Percentiles rank a stretch among this genome's conserved stretches.
These are phyloP conservation scores for Debaryomycetaceae sp. DNA, from an alignment of 1,139 yeast genomes.

Conservation along the genomic window DNA sequence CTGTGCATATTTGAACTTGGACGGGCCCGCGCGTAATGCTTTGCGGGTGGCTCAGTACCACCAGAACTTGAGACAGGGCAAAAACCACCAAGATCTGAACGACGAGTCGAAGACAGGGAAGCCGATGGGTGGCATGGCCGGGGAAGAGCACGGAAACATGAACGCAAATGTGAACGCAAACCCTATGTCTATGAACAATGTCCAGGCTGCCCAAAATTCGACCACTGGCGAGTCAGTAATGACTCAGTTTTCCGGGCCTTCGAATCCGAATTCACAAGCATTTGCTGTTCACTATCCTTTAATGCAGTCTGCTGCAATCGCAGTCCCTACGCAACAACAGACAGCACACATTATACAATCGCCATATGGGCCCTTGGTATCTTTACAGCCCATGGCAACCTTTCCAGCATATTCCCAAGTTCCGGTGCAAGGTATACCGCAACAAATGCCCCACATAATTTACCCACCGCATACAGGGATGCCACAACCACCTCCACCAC, in stretches of 20 bases:
- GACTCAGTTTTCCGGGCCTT: background rate
- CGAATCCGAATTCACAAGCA: background rate
- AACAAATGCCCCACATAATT: conserved; percentile 7
- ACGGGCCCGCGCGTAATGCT: conserved; percentile 49
- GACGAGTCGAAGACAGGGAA: conserved; percentile 11
- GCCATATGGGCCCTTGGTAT: conserved; percentile 37
- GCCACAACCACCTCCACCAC: conserved; percentile 1
- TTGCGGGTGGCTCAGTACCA: conserved; percentile 50
- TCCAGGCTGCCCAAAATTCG: background rate
- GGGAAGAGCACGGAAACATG: background rate
- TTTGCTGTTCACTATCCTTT: conserved; percentile 16
- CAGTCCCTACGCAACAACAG: conserved; percentile 12
- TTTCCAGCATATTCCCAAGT: conserved; percentile 8
- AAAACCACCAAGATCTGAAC: conserved; percentile 8
- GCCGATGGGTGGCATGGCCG: background rate
- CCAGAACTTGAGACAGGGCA: conserved; percentile 38
- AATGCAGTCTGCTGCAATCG: conserved; percentile 10
- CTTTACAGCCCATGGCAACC: conserved; percentile 24
- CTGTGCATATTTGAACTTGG: conserved; percentile 53
- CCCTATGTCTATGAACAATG: background rate
- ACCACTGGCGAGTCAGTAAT: background rate
- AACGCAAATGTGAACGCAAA: background rate
- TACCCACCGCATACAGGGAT: conserved; percentile 5
- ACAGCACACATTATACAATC: conserved; percentile 22
- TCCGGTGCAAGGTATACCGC: conserved; percentile 8